Evolutionary conservation across 2,329 filamentous ascomycete genomes (phyloP), one percentile per base, ranked within the genome.

Genomic region (Chrysosporium queenslandicum): DNA sequence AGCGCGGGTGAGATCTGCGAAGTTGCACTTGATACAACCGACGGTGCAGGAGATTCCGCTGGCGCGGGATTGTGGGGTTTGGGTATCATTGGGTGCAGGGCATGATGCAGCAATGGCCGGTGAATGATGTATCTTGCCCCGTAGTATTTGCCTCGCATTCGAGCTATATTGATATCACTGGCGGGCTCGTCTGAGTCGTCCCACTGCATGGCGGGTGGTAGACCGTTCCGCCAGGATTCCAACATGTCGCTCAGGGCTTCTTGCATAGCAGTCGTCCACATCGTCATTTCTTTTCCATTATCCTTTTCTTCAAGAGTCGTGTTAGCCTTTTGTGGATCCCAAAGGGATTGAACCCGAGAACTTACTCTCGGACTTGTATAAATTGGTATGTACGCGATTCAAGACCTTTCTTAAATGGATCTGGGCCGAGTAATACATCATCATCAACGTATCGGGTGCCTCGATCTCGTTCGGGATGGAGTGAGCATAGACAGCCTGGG

Each of bases 81-180:
- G 67, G 21, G 66, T 60, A 47, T 68, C 57, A 63, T 60, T 12
- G 72, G 70, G 49, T 82, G 77, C 2, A 83, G 72, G 2, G 77
- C 78, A 52, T 79, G 75, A 59, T 80, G 78, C 18, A 85, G 68
- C 55, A 91, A 88, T 0, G 87, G 87, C 21, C 92, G 80, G 65
- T 92, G 86, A 23, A 91, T 90, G 63, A 97, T 90, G 56, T 94
- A 89, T 58, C 85, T 80, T 0, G 88, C 90, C 18, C 92, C 92
- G 75, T 91, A 97, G 68, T 92, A 97, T 67, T 98, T 97, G 12
- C 87, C 92, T 39, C 91, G 83, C 56, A 97, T 75, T 20, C 92
- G 81, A 29, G 91, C 91, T 11, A 81, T 76, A 14, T 96, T 81
- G 55, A 97, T 89, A 46, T 95, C 82, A 0, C 64, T 67, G 0